A percentile compares a stretch with the other conserved stretches of the same genome.
Conservation (phyloP, 257 asterid genomes). For the Primulina huaijiensis region DNA sequence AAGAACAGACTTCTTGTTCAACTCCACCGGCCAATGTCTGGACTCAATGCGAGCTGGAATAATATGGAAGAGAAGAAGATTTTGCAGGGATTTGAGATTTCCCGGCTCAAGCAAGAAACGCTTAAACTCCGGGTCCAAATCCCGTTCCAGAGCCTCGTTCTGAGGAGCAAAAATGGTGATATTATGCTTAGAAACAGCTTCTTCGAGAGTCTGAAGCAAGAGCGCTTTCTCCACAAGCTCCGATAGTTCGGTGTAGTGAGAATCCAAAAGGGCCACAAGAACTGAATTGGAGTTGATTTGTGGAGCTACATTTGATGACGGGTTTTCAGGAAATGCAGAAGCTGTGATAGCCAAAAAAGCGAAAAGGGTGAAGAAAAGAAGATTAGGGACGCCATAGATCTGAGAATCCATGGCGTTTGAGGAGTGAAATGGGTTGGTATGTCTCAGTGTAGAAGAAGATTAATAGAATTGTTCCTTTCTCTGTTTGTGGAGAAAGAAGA, state of each 20-base stretch:
- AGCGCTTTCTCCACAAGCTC: slow-evolving; percentile 94
- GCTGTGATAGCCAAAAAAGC: slow-evolving; percentile 21
- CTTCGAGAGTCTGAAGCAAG: slow-evolving; percentile 69
- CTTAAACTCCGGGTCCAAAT: slow-evolving; percentile 91
- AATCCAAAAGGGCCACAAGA: slow-evolving; percentile 83
- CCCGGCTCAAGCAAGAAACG: slow-evolving; percentile 75
- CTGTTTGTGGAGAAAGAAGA: not conserved
- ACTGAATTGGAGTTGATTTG: slow-evolving; percentile 85
- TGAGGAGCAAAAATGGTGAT: slow-evolving; percentile 90
- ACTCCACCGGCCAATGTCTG: slow-evolving; percentile 34
- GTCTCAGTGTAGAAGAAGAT: slow-evolving; percentile 20
- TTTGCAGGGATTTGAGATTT: slow-evolving; percentile 73
- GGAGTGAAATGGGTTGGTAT: slow-evolving; percentile 26
- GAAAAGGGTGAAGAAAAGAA: slow-evolving; percentile 29
- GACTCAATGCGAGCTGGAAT: slow-evolving; percentile 73
- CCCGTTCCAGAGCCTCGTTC: slow-evolving; percentile 77
- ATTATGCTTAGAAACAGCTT: slow-evolving; percentile 69
- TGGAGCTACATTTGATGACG: slow-evolving; percentile 17
- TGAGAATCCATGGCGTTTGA: slow-evolving; percentile 72
- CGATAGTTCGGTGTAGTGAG: slow-evolving; percentile 84
- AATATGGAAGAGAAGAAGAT: slow-evolving; percentile 71
- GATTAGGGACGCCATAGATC: slow-evolving; percentile 66
- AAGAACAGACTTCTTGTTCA: not conserved
- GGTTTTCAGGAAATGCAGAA: slow-evolving; percentile 60
- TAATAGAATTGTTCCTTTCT: slow-evolving; percentile 6